Percentiles rank a stretch among this genome's conserved stretches.
phyloP scores from a whole-genome alignment of 192 early-diverging fungal species.

The Anaeromyces robustus region DNA sequence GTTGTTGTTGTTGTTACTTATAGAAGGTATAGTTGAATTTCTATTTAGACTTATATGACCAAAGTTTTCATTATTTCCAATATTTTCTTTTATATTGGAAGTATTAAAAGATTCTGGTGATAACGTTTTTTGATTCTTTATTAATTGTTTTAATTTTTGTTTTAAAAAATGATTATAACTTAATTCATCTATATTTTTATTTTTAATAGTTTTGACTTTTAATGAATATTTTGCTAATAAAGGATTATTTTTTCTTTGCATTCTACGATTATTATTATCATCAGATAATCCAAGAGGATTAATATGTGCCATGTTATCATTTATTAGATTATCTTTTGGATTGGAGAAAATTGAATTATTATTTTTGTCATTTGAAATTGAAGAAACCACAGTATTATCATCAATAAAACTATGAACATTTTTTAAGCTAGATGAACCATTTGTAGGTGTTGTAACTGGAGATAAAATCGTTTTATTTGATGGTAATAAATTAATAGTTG shows the following conservation, averaged over 20 bases:
- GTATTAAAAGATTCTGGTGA: too few relatives aligned
- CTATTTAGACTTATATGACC: too few relatives aligned
- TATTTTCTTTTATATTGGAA: too few relatives aligned
- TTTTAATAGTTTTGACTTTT: neutral
- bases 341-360: too few relatives aligned
- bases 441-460: neutral
- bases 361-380: neutral
- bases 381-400: neutral
- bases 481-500: neutral
- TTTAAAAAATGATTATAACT: neutral
- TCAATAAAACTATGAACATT: neutral
- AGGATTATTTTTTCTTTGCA: neutral
- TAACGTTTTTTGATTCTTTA: neutral
- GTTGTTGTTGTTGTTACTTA: too few relatives aligned
- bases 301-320: too few relatives aligned
- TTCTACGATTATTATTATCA: neutral
- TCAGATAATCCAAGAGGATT: too few relatives aligned
- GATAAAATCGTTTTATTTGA: neutral
- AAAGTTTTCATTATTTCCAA: too few relatives aligned
- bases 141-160: neutral
- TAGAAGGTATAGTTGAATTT: too few relatives aligned
- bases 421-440: neutral
- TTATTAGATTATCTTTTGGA: too few relatives aligned
- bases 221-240: neutral
- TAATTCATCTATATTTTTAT: neutral